Percentiles rank a stretch among this genome's conserved stretches.
Evolutionary conservation across 164 flowering plant genomes (phyloP).

Genomic region (Vitis amurensis): DNA sequence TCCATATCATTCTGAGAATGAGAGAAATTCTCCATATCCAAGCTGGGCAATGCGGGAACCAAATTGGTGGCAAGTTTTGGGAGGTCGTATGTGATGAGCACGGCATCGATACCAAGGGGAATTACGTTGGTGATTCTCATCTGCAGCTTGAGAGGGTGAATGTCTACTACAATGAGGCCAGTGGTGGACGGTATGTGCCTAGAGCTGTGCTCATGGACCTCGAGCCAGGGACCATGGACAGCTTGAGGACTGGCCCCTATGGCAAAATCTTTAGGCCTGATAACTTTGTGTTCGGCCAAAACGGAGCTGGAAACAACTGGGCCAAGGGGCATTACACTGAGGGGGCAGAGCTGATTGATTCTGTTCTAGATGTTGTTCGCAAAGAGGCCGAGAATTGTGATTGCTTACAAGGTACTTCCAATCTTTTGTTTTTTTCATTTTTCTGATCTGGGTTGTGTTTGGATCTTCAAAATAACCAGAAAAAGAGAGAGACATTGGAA

Average conservation of each 20-base stretch:
- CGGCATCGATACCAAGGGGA: conserved; percentile 48
- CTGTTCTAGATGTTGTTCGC: conserved; percentile 68
- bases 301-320: conserved; percentile 66
- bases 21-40: conserved; percentile 70
- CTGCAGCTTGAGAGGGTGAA: conserved; percentile 56
- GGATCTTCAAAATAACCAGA: no score
- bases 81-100: conserved; percentile 60
- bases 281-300: conserved; percentile 61
- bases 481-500: no score
- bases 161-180: conserved; percentile 64
- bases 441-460: no score
- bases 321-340: conserved; percentile 67
- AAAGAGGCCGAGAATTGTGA: conserved; percentile 69
- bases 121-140: conserved; percentile 32
- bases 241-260: conserved; percentile 48
- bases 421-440: conserved; percentile 3
- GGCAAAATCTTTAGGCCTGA: conserved; percentile 60
- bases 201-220: conserved; percentile 64
- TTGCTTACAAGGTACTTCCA: conserved; percentile 48
- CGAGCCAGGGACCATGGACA: conserved; percentile 72
- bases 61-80: conserved; percentile 63
- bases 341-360: conserved; percentile 59
- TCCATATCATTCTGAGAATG: conserved; percentile 22
- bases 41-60: conserved; percentile 76
- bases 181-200: conserved; percentile 59